Base-by-base conservation (phyloP, 495 filamentous ascomycete species). In the Staphylotrichum longicolle region DNA sequence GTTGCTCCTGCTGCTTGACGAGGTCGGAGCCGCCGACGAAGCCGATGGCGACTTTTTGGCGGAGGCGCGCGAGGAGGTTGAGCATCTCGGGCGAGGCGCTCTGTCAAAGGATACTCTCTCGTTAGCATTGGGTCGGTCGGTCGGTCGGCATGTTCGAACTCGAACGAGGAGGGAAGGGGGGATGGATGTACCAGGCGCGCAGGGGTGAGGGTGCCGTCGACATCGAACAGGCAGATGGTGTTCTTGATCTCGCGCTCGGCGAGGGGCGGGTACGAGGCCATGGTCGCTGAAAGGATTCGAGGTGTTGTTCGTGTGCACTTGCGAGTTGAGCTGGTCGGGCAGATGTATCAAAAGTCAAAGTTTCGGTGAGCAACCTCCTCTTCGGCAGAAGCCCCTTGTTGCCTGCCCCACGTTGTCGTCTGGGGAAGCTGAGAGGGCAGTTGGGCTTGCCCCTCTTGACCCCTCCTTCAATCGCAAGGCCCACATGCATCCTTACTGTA, bases 1-100 rank as follows among this genome's bases (percentile, higher is more conserved):
- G 85, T 75, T 98, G 94, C 73, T 98, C 94, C 72, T 98, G 91
- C 72, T 98, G 94, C 79, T 98, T 98, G 52, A 77, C 77, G 49
- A 96, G 80, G 80, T 98, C 86, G 60, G 88, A 92, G 57, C 91
- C 91, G 63, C 91, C 91, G 44, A 94, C 94, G 74, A 82, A 96
- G 63, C 93, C 94, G 69, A 97, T 94, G 62, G 91, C 93, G 65
- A 90, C 87, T 73, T 95, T 91, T 72, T 93, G 85, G 54, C 94
- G 89, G 67, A 98, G 84, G 33, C 74, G 77, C 46, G 87, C 82
- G 65, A 98, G 91, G 55, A 94, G 80, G 58, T 78, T 72, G 48
- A 96, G 87, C 86, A 96, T 96, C 72, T 95, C 86, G 45, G 90
- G 88, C 9, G 85, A 79, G 56, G 82, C 89, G 60, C n/a, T 33